Percentiles rank a stretch among this genome's conserved stretches.
These are phyloP conservation scores for Symbiodinium pilosum DNA, from an alignment of 73 alveolate genomes.

Conservation along the genomic window DNA sequence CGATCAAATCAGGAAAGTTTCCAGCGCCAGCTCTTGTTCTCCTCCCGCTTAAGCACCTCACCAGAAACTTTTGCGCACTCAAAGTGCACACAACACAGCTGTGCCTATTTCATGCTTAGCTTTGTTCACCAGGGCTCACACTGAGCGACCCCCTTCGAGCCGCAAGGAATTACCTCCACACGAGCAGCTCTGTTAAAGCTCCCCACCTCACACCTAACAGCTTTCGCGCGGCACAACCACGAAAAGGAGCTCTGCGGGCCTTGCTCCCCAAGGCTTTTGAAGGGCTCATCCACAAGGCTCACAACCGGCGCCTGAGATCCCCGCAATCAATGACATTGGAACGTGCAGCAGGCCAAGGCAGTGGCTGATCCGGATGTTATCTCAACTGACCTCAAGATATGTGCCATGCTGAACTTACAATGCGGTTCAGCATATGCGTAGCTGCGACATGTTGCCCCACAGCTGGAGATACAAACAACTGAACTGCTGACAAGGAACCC, in stretches of 20 bases:
- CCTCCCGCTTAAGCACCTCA: constrained; percentile 79
- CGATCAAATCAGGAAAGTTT: neutral
- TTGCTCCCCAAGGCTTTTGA: constrained; percentile 67
- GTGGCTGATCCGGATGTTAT: constrained; percentile 35
- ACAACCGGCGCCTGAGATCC: constrained; percentile 46
- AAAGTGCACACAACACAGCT: neutral
- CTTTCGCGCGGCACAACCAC: neutral
- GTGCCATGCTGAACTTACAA: neutral
- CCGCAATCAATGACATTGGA: neutral
- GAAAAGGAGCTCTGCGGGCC: neutral
- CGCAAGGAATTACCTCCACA: neutral
- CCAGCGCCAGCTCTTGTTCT: constrained; percentile 93
- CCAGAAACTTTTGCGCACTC: too few relatives aligned
- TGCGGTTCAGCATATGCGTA: too few relatives aligned
- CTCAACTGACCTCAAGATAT: constrained; percentile 37
- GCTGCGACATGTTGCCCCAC: neutral
- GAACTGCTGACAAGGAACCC: neutral
- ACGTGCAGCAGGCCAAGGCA: neutral
- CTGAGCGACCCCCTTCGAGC: constrained; percentile 1
- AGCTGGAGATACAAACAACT: neutral
- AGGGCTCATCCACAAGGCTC: constrained; percentile 37
- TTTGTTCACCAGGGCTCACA: neutral
- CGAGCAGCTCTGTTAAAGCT: neutral
- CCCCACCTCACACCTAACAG: neutral
- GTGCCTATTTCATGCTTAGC: neutral